Conservation (phyloP, 179 eudicot species). For the Heliamphora pulchella region DNA sequence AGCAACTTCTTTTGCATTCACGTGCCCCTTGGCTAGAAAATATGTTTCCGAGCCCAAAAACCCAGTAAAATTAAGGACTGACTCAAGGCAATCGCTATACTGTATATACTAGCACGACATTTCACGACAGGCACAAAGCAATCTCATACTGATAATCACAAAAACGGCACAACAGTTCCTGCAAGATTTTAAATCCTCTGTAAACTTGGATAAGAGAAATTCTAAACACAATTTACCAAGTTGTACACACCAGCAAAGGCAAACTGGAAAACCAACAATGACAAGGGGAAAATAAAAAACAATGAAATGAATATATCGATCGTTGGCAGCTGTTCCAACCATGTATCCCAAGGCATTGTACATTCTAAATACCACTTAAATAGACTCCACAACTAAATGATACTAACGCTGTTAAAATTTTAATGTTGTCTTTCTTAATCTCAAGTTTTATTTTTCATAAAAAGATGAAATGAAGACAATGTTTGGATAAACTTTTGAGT, state of each 20-base stretch:
- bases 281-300: neutral
- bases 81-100: neutral
- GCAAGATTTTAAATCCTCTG: neutral
- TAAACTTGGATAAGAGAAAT: neutral
- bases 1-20: neutral
- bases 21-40: neutral
- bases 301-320: neutral
- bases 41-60: neutral
- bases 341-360: neutral
- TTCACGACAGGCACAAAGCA: neutral
- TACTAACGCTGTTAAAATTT: neutral
- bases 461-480: neutral
- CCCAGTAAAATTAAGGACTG: neutral
- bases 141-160: neutral
- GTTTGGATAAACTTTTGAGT: neutral
- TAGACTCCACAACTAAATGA: neutral
- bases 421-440: constrained; percentile 4
- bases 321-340: neutral
- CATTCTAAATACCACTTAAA: neutral
- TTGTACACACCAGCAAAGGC: neutral
- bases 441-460: neutral
- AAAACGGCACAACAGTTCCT: neutral
- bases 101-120: neutral
- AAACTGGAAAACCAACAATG: neutral
- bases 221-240: neutral